Evolutionary conservation across 306 rosid genomes (phyloP).

Genomic region (Quercus cerris): DNA sequence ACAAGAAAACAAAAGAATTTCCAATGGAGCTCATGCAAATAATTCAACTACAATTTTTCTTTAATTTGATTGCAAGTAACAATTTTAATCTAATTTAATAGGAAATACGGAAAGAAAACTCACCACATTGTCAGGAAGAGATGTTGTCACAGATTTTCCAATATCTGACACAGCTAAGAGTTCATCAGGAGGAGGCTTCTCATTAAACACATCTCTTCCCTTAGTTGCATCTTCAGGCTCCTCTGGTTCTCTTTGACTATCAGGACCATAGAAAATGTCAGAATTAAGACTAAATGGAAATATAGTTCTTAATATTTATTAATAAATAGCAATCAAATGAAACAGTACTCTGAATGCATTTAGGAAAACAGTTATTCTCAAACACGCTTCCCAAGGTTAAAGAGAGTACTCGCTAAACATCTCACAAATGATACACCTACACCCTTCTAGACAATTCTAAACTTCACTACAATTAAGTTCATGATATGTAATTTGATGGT

Average conservation of each 20-base stretch:
- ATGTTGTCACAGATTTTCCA: constrained; percentile 85
- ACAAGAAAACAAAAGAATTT: not conserved
- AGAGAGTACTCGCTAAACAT: not conserved
- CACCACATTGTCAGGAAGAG: constrained; percentile 98
- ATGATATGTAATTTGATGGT: not conserved
- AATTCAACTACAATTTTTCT: not conserved
- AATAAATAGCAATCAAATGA: constrained; percentile 12
- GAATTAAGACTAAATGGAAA: constrained; percentile 19
- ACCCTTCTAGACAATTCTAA: not conserved
- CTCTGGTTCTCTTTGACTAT: constrained; percentile 97
- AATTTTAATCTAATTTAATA: not conserved
- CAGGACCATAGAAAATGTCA: constrained; percentile 17
- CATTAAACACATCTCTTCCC: constrained; percentile 98
- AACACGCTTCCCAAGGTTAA: constrained; percentile 3
- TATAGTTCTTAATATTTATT: constrained; percentile 10
- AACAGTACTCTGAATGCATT: constrained; percentile 1
- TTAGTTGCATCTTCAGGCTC: constrained; percentile 99
- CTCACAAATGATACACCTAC: not conserved
- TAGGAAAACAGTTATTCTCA: not conserved
- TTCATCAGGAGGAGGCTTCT: constrained; percentile 97
- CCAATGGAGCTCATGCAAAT: not conserved
- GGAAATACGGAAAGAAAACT: constrained; percentile 27
- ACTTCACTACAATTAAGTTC: not conserved
- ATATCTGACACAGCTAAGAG: constrained; percentile 93
- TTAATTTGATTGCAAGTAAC: constrained; percentile 4